A percentile compares a stretch with the other conserved stretches of the same genome.
These are phyloP conservation scores for Mantamonas sphyraenae DNA, from an alignment of 78 protist species.

Conservation along the genomic window DNA sequence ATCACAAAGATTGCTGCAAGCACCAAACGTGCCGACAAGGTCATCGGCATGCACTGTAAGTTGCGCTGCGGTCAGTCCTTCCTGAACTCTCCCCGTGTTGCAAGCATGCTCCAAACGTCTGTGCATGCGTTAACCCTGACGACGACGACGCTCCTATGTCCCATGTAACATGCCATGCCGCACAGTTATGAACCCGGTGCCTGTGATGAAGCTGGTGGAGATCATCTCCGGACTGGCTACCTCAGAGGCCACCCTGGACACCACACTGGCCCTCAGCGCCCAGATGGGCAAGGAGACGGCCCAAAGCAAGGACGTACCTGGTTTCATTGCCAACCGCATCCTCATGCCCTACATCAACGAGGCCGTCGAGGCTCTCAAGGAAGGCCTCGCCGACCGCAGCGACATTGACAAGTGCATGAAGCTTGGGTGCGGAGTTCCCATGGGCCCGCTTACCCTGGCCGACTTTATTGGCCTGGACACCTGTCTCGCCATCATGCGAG, in stretches of 20 bases:
- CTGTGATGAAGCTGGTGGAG: constrained; percentile 78
- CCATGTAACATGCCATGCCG: neutral
- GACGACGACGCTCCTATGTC: neutral
- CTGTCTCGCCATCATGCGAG: constrained; percentile 66
- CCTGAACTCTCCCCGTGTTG: neutral
- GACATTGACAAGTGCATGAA: constrained; percentile 76
- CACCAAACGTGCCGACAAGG: constrained; percentile 57
- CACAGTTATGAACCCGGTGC: constrained; percentile 58
- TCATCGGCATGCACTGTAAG: constrained; percentile 76
- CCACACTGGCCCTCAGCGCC: constrained; percentile 41
- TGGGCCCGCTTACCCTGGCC: constrained; percentile 77
- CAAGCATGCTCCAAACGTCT: neutral
- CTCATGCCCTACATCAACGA: constrained; percentile 85
- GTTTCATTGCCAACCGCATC: constrained; percentile 65
- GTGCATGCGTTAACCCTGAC: neutral
- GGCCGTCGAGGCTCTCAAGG: constrained; percentile 56
- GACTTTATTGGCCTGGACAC: constrained; percentile 87
- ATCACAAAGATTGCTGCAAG: constrained; percentile 63
- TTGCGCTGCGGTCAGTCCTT: neutral
- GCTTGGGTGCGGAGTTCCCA: constrained; percentile 68
- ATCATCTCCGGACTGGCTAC: constrained; percentile 66
- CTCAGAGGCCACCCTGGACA: constrained; percentile 22
- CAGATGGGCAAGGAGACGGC: constrained; percentile 70
- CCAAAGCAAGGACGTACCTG: constrained; percentile 61
- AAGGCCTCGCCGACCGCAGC: constrained; percentile 52